phyloP scores from a whole-genome alignment of 352 stramenopile species.

The Phytophthora cactorum region DNA sequence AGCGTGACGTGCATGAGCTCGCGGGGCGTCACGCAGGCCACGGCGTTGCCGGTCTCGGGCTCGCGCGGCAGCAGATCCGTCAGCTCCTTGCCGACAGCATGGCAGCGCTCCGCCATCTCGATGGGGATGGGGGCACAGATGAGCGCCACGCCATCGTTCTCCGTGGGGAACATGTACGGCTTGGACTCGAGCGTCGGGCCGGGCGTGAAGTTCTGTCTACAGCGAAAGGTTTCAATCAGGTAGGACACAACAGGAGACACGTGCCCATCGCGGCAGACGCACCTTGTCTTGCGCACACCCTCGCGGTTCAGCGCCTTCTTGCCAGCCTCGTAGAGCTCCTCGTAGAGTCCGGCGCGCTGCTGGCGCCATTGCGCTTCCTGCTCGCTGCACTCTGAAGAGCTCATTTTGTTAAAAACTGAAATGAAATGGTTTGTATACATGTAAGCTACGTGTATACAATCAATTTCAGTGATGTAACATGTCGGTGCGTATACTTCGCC shows the following conservation, averaged over 20 bases:
- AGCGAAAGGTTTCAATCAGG: constrained; percentile 1
- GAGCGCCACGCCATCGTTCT: constrained; percentile 54
- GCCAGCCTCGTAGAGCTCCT: constrained; percentile 42
- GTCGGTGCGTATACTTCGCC: constrained; percentile 5
- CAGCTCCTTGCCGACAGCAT: constrained; percentile 50
- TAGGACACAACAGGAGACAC: not conserved
- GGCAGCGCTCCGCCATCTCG: constrained; percentile 44
- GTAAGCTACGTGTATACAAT: too few relatives aligned
- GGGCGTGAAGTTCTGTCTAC: constrained; percentile 41
- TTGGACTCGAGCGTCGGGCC: constrained; percentile 51
- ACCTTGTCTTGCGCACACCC: constrained; percentile 46
- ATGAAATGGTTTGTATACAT: not conserved
- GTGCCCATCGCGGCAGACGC: constrained; percentile 4
- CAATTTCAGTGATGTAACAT: too few relatives aligned
- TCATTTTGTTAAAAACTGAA: constrained; percentile 37
- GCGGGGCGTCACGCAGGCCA: constrained; percentile 64
- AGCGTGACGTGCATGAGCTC: constrained; percentile 84
- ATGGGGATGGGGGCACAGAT: constrained; percentile 54
- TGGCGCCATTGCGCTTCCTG: constrained; percentile 52
- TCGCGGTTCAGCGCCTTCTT: constrained; percentile 46
- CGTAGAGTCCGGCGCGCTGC: constrained; percentile 47
- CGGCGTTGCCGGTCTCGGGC: constrained; percentile 35
- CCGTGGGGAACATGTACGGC: constrained; percentile 52
- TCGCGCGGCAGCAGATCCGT: constrained; percentile 50
- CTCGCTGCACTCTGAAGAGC: constrained; percentile 14